Conservation (phyloP, 2,329 filamentous ascomycete genomes). For the Paradendryphiella salina region DNA sequence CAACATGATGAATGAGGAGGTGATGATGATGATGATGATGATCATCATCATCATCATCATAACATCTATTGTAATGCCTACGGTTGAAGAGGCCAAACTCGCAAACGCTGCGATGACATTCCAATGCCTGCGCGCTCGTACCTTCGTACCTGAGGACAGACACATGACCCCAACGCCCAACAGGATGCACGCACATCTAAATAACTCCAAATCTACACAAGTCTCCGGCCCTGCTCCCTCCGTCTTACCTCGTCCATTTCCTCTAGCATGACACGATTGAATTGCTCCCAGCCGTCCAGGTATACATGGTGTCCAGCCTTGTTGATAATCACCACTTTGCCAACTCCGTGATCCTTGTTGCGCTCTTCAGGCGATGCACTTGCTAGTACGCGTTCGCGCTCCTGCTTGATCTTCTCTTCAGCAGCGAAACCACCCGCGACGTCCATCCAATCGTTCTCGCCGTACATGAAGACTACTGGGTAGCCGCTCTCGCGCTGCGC, state of each 20-base stretch:
- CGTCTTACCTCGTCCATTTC: constrained; percentile 68
- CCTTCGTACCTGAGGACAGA: no score
- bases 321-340: constrained; percentile 78
- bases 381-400: constrained; percentile 62
- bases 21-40: no score
- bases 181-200: constrained; percentile 3
- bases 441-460: constrained; percentile 99
- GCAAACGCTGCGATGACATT: neutral
- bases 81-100: constrained; percentile 1
- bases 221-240: constrained; percentile 33
- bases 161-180: constrained; percentile 2
- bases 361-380: constrained; percentile 69
- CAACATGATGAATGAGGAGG: neutral
- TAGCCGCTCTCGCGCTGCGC: constrained; percentile 64
- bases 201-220: neutral
- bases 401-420: constrained; percentile 74
- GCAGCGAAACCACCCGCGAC: constrained; percentile 80
- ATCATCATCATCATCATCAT: neutral
- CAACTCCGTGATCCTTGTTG: constrained; percentile 72
- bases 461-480: constrained; percentile 92
- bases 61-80: neutral
- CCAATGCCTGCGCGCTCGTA: neutral
- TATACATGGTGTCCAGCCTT: constrained; percentile 74
- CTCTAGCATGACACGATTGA: constrained; percentile 65
- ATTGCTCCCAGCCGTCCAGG: constrained; percentile 70